A percentile compares a stretch with the other conserved stretches of the same genome.
These are phyloP conservation scores for Trichophyton schoenleinii DNA, from an alignment of 2,329 filamentous ascomycete species.

Conservation along the genomic window DNA sequence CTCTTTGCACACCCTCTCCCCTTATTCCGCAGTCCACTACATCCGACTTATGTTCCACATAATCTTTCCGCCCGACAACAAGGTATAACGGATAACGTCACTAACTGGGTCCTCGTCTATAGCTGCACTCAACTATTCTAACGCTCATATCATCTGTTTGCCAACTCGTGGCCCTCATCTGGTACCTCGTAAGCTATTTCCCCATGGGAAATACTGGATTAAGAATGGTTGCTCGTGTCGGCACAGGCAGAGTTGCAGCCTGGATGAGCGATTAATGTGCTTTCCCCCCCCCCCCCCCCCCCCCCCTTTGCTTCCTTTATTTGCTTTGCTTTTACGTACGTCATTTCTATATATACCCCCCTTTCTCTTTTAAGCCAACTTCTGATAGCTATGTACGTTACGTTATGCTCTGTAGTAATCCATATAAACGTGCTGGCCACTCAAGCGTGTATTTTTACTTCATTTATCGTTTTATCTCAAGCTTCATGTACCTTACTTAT, in stretches of 20 bases:
- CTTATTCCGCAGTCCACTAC: too few relatives aligned
- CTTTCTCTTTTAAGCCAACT: background rate
- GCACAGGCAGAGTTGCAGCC: conserved; percentile 66
- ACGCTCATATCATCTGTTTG: conserved; percentile 73
- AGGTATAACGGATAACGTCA: conserved; percentile 4
- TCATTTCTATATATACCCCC: background rate
- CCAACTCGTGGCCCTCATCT: conserved; percentile 70
- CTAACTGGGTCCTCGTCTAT: conserved; percentile 17
- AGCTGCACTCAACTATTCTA: conserved; percentile 75
- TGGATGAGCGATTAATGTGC: conserved; percentile 66
- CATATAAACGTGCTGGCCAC: background rate
- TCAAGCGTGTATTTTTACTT: background rate
- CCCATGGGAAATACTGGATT: conserved; percentile 88
- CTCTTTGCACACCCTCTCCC: background rate
- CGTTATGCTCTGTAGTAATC: background rate
- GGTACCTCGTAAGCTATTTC: conserved; percentile 96
- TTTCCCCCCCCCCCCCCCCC: background rate
- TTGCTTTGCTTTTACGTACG: background rate
- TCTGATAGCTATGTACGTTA: background rate
- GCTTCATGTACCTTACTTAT: background rate
- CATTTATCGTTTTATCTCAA: background rate
- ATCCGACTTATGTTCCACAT: background rate
- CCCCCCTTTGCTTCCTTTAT: background rate
- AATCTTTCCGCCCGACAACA: background rate
- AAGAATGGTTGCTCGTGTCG: conserved; percentile 74